phyloP scores from a whole-genome alignment of 1,284 basidiomycete species.

The Earliella scabrosa region DNA sequence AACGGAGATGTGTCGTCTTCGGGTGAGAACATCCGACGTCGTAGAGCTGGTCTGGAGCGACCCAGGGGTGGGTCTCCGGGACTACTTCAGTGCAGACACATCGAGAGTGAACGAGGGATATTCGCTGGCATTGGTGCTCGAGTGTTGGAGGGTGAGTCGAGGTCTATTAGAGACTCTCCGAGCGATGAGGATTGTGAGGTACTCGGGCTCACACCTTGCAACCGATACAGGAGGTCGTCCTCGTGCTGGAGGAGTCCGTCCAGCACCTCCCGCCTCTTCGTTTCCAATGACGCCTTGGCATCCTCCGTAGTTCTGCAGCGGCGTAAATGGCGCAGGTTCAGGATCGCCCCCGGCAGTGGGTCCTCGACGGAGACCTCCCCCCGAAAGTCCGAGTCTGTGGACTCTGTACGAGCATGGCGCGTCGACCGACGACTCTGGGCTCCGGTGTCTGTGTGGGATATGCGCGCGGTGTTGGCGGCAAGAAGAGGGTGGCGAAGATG shows the following conservation, averaged over 20 bases:
- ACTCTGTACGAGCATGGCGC: slow-evolving; percentile 20
- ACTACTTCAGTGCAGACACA: not conserved
- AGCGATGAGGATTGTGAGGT: slow-evolving; percentile 1
- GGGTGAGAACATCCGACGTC: slow-evolving; percentile 14
- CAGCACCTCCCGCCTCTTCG: slow-evolving; percentile 54
- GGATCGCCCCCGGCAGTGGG: slow-evolving; percentile 45
- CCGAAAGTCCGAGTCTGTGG: slow-evolving; percentile 58
- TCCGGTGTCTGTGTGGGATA: slow-evolving; percentile 34
- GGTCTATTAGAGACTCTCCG: slow-evolving; percentile 19
- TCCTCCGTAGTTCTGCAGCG: slow-evolving; percentile 40
- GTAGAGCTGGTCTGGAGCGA: not conserved
- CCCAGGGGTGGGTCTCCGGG: not conserved
- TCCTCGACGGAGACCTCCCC: slow-evolving; percentile 73
- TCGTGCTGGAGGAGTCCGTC: slow-evolving; percentile 67
- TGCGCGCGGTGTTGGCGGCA: slow-evolving; percentile 46
- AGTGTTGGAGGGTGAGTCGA: slow-evolving; percentile 15
- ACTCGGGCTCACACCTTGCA: slow-evolving; percentile 21
- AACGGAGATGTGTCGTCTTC: slow-evolving; percentile 30
- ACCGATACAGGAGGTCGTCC: slow-evolving; percentile 69
- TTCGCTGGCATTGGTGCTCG: slow-evolving; percentile 1
- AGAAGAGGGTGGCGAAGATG: slow-evolving; percentile 47
- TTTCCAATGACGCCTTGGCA: slow-evolving; percentile 55
- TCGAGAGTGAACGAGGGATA: not conserved
- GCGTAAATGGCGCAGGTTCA: slow-evolving; percentile 24
- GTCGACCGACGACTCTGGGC: slow-evolving; percentile 1